phyloP scores from a whole-genome alignment of 2,329 filamentous ascomycete genomes.

The Aspergillus fructus region DNA sequence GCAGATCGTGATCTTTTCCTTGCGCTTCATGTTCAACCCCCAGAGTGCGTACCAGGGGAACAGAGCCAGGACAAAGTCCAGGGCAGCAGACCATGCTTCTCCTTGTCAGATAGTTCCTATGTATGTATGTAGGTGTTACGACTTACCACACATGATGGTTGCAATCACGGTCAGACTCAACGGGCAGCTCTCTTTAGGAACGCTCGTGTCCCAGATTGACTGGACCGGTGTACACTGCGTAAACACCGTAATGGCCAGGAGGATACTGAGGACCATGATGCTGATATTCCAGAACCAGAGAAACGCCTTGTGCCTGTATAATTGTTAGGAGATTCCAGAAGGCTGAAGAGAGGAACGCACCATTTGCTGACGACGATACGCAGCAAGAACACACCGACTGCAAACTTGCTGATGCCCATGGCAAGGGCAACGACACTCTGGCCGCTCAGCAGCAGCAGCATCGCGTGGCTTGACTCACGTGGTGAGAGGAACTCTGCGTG shows the following conservation, averaged over 20 bases:
- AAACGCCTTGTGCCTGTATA: neutral
- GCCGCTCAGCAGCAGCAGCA: neutral
- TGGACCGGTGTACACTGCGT: neutral
- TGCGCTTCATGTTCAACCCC: neutral
- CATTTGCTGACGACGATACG: neutral
- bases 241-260: neutral
- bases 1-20: neutral
- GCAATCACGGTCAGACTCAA: neutral
- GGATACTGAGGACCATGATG: neutral
- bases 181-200: neutral
- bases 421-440: neutral
- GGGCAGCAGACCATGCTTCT: neutral
- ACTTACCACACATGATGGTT: neutral
- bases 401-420: neutral
- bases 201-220: neutral
- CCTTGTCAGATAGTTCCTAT: neutral
- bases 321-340: neutral
- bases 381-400: neutral
- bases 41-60: neutral
- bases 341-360: neutral
- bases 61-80: neutral
- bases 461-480: neutral
- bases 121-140: neutral
- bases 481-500: neutral
- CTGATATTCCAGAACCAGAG: neutral